Evolutionary conservation across 2,329 filamentous ascomycete genomes (phyloP).

Genomic region (Huntiella moniliformis): DNA sequence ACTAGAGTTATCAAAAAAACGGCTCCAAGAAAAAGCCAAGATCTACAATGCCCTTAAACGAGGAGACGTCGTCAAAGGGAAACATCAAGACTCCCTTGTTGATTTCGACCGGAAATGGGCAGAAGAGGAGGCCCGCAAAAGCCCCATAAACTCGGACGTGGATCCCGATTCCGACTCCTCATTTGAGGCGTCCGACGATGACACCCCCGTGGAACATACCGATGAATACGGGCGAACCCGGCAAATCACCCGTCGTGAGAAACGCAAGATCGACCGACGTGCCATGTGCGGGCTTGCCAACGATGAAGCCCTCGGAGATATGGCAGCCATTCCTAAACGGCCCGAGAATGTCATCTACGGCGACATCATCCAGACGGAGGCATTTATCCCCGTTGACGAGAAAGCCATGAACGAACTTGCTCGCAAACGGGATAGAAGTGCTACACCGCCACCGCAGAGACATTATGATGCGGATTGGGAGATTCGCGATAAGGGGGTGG

Average conservation of each 20-base stretch:
- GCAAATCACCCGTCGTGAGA: slow-evolving; percentile 50
- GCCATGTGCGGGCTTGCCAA: slow-evolving; percentile 8
- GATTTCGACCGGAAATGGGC: slow-evolving; percentile 97
- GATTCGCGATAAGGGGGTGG: slow-evolving; percentile 71
- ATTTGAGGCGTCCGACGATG: slow-evolving; percentile 19
- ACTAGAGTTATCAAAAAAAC: slow-evolving; percentile 52
- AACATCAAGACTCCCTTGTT: slow-evolving; percentile 50
- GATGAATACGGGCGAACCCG: slow-evolving; percentile 86
- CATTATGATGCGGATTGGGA: slow-evolving; percentile 80
- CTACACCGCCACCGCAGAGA: slow-evolving; percentile 58
- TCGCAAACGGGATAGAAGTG: slow-evolving; percentile 54
- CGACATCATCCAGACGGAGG: slow-evolving; percentile 63
- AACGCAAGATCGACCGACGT: slow-evolving; percentile 41
- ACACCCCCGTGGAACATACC: slow-evolving; percentile 63
- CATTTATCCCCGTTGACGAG: slow-evolving; percentile 59
- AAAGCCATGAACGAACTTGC: slow-evolving; percentile 64
- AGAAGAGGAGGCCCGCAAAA: slow-evolving; percentile 36
- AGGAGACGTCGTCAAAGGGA: slow-evolving; percentile 60
- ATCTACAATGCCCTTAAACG: slow-evolving; percentile 80
- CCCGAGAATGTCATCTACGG: slow-evolving; percentile 52
- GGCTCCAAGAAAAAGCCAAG: slow-evolving; percentile 78
- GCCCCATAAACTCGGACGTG: slow-evolving; percentile 19
- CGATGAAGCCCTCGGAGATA: not conserved
- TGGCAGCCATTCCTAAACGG: not conserved
- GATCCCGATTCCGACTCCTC: slow-evolving; percentile 17